These are phyloP conservation scores for Colletotrichum trifolii DNA, from an alignment of 2,329 filamentous ascomycete species.

Conservation along the genomic window DNA sequence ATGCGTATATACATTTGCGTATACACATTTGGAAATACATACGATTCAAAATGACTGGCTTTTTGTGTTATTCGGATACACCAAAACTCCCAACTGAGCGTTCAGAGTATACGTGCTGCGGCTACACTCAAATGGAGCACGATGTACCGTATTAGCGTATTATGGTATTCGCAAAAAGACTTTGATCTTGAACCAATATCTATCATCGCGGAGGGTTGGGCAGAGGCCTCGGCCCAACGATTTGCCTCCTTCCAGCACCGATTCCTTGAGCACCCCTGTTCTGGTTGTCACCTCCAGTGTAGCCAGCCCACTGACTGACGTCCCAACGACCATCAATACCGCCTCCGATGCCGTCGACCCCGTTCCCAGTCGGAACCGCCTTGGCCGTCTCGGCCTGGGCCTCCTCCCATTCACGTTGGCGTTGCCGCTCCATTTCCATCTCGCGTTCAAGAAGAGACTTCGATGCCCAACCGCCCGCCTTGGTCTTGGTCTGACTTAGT, in stretches of 20 bases:
- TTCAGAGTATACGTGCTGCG: too few species aligned
- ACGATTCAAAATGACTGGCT: too few species aligned
- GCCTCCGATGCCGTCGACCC: conserved; percentile 72
- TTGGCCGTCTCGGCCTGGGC: conserved; percentile 73
- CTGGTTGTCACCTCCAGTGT: conserved; percentile 79
- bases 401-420: conserved; percentile 84
- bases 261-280: conserved; percentile 74
- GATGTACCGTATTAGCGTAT: too few species aligned
- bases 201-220: conserved; percentile 47
- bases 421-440: conserved; percentile 82
- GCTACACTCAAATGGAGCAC: too few species aligned
- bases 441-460: conserved; percentile 81
- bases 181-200: too few species aligned
- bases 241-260: conserved; percentile 78
- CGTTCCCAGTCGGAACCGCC: conserved; percentile 61
- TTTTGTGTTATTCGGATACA: too few species aligned
- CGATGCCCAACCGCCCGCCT: conserved; percentile 71
- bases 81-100: too few species aligned
- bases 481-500: conserved; percentile 69
- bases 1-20: too few species aligned
- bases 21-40: too few species aligned
- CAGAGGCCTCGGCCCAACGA: conserved; percentile 80
- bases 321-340: conserved; percentile 79
- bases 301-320: conserved; percentile 79
- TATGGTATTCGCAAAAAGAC: too few species aligned